These are phyloP conservation scores for Pyrus hybrid DNA, from an alignment of 331 rosid species.

Conservation along the genomic window DNA sequence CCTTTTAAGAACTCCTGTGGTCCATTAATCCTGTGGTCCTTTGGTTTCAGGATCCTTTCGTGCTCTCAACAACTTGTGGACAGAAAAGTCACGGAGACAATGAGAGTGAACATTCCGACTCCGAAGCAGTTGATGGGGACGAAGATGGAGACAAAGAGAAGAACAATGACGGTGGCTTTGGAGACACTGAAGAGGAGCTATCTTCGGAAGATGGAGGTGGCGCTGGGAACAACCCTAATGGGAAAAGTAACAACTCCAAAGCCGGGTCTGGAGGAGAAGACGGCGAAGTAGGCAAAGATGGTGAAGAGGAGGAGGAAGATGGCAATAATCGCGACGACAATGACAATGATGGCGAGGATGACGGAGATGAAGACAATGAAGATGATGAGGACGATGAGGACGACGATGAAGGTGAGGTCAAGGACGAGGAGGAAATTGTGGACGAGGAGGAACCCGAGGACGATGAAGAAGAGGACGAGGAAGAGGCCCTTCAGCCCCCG, in stretches of 20 bases:
- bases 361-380: not conserved
- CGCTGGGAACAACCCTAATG: constrained; percentile 10
- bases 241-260: constrained; percentile 9
- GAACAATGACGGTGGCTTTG: constrained; percentile 4
- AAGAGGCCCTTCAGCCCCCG: constrained; percentile 36
- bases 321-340: not conserved
- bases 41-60: constrained; percentile 3
- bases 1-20: not conserved
- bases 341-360: not conserved
- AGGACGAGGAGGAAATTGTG: constrained; percentile 9
- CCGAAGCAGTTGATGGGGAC: constrained; percentile 17
- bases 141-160: constrained; percentile 12
- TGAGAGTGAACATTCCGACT: not conserved
- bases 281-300: constrained; percentile 8
- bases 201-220: constrained; percentile 22
- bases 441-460: constrained; percentile 11
- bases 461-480: constrained; percentile 28
- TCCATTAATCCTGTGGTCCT: not conserved
- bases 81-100: not conserved
- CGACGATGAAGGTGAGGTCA: not conserved
- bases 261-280: not conserved
- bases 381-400: not conserved
- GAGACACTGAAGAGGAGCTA: constrained; percentile 17
- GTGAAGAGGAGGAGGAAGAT: not conserved
- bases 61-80: not conserved